Conservation (phyloP, 306 rosid genomes). For the Cucumis melo region DNA sequence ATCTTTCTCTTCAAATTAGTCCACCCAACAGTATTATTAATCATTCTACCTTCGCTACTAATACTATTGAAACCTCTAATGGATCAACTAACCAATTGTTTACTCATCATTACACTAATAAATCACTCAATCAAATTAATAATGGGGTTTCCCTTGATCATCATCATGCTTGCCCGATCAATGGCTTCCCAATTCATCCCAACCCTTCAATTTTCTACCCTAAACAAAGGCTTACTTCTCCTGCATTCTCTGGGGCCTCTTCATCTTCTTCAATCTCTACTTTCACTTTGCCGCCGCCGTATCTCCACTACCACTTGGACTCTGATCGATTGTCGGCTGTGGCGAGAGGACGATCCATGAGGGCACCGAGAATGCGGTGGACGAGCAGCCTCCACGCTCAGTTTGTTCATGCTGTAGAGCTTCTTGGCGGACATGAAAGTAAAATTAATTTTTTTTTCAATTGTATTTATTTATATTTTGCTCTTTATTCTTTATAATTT, state of each 20-base stretch:
- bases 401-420: slow-evolving; percentile 12
- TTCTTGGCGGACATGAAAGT: slow-evolving; percentile 15
- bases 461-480: neutral
- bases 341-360: neutral
- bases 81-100: neutral
- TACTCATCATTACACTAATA: neutral
- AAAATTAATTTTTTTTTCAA: neutral
- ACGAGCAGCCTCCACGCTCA: slow-evolving; percentile 5
- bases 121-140: neutral
- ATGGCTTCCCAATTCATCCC: neutral
- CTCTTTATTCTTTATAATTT: neutral
- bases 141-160: neutral
- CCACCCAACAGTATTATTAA: neutral
- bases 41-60: neutral
- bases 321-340: neutral
- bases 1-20: neutral
- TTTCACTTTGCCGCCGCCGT: neutral
- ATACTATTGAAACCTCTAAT: neutral
- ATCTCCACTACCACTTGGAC: neutral
- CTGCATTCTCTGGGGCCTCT: neutral
- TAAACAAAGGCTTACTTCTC: neutral
- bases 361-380: slow-evolving; percentile 14
- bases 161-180: neutral
- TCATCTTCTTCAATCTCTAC: neutral
- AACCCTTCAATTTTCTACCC: neutral